Conservation (phyloP, 2,329 filamentous ascomycete genomes). For the Conoideocrella luteorostrata region DNA sequence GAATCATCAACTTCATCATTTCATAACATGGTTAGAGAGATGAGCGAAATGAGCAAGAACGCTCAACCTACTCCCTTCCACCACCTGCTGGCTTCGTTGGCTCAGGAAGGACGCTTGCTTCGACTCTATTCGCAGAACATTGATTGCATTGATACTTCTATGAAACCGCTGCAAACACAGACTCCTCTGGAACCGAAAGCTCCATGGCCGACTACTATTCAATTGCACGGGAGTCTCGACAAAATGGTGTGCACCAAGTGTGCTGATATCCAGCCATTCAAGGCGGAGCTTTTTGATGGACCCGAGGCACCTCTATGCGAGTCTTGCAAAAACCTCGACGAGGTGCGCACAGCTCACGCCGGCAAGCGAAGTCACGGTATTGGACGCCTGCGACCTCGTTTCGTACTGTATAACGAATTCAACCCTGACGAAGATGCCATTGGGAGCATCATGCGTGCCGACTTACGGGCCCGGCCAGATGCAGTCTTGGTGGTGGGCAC, state of each 20-base stretch:
- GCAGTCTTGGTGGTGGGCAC: slow-evolving; percentile 93
- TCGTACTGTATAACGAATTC: slow-evolving; percentile 95
- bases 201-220: slow-evolving; percentile 89
- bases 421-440: slow-evolving; percentile 97
- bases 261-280: slow-evolving; percentile 66
- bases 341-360: slow-evolving; percentile 65
- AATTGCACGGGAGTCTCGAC: slow-evolving; percentile 86
- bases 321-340: slow-evolving; percentile 67
- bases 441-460: slow-evolving; percentile 79
- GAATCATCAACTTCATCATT: slow-evolving; percentile 83
- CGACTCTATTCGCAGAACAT: slow-evolving; percentile 96
- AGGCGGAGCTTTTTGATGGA: slow-evolving; percentile 74
- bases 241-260: slow-evolving; percentile 99
- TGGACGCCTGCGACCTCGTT: slow-evolving; percentile 80
- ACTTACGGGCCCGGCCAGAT: slow-evolving; percentile 79
- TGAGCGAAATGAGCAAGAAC: slow-evolving; percentile 70
- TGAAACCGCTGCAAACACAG: slow-evolving; percentile 71
- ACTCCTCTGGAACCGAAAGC: slow-evolving; percentile 77
- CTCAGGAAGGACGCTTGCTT: slow-evolving; percentile 77
- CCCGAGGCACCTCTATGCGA: slow-evolving; percentile 75
- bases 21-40: slow-evolving; percentile 89
- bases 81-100: slow-evolving; percentile 84
- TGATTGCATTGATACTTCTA: slow-evolving; percentile 82
- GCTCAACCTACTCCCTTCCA: slow-evolving; percentile 86
- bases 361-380: slow-evolving; percentile 92